Evolutionary conservation across 257 asterid species (phyloP).

Genomic region (Solanum paucissectum): DNA sequence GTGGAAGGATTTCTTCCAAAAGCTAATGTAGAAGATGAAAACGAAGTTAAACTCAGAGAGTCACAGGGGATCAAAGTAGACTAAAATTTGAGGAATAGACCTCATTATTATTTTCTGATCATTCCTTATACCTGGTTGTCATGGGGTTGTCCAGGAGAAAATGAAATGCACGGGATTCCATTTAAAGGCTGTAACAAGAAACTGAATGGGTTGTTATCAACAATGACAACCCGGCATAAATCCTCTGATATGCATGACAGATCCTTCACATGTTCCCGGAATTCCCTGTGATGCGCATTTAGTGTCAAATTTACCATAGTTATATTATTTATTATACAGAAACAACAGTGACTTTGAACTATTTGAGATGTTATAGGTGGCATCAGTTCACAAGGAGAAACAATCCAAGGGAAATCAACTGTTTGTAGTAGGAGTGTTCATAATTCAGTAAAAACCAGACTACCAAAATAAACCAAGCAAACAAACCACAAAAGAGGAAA

Average conservation of each 20-base stretch:
- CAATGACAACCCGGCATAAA: constrained; percentile 64
- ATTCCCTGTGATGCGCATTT: constrained; percentile 44
- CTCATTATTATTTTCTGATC: background rate
- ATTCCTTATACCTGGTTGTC: constrained; percentile 57
- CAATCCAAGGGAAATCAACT: background rate
- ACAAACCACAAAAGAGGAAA: background rate
- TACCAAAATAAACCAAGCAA: background rate
- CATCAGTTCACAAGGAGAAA: background rate
- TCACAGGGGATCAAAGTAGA: background rate
- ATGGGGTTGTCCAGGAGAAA: constrained; percentile 56
- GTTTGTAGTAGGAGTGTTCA: background rate
- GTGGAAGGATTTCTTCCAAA: constrained; percentile 82
- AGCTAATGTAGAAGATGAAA: constrained; percentile 34
- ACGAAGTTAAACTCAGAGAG: background rate
- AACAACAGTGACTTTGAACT: background rate
- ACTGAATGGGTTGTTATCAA: constrained; percentile 94
- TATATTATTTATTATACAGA: background rate
- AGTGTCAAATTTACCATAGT: background rate
- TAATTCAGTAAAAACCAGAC: background rate
- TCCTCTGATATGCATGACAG: constrained; percentile 69
- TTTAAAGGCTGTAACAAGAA: constrained; percentile 87
- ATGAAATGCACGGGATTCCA: constrained; percentile 83
- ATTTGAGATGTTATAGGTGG: background rate
- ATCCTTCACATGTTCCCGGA: constrained; percentile 88
- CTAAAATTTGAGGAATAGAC: background rate